A percentile compares a stretch with the other conserved stretches of the same genome.
phyloP scores from a whole-genome alignment of 2,329 filamentous ascomycete species.

The Cladosporium sphaerospermum region DNA sequence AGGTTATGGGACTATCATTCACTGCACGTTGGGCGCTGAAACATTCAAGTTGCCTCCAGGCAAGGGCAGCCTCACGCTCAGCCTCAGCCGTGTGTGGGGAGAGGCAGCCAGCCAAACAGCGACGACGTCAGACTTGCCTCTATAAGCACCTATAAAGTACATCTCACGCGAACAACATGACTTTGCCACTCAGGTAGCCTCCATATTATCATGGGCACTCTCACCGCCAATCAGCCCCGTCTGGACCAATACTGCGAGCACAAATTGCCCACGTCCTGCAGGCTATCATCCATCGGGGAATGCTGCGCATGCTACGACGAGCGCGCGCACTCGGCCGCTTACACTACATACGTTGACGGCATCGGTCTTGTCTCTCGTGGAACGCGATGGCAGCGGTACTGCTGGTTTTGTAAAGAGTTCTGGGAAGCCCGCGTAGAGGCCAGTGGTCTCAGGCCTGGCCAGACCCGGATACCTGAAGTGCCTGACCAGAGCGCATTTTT shows the following conservation, averaged over 20 bases:
- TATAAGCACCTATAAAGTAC: too few species aligned
- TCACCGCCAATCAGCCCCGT: conserved; percentile 20
- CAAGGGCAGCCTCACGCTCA: too few species aligned
- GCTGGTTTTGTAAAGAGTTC: conserved; percentile 48
- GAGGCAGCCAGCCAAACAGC: too few species aligned
- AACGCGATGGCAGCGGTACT: conserved; percentile 46
- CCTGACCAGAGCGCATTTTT: conserved; percentile 44
- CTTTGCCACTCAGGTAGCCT: too few species aligned
- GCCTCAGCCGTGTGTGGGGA: too few species aligned
- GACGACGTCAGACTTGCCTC: too few species aligned
- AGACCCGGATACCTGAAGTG: conserved; percentile 41
- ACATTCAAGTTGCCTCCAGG: too few species aligned
- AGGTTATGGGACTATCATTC: too few species aligned
- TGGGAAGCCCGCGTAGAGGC: conserved; percentile 42
- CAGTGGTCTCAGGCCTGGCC: conserved; percentile 36
- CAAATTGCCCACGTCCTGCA: conserved; percentile 27
- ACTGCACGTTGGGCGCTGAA: too few species aligned
- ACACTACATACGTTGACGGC: conserved; percentile 45
- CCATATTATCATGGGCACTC: conserved; percentile 21
- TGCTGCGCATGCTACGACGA: conserved; percentile 30
- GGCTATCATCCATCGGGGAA: conserved; percentile 24
- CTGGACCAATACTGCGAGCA: conserved; percentile 25
- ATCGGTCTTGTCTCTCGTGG: conserved; percentile 45
- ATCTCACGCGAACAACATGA: too few species aligned
- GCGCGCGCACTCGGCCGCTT: conserved; percentile 36